These are phyloP conservation scores for Botrytis aclada DNA, from an alignment of 2,329 filamentous ascomycete genomes.

Conservation along the genomic window DNA sequence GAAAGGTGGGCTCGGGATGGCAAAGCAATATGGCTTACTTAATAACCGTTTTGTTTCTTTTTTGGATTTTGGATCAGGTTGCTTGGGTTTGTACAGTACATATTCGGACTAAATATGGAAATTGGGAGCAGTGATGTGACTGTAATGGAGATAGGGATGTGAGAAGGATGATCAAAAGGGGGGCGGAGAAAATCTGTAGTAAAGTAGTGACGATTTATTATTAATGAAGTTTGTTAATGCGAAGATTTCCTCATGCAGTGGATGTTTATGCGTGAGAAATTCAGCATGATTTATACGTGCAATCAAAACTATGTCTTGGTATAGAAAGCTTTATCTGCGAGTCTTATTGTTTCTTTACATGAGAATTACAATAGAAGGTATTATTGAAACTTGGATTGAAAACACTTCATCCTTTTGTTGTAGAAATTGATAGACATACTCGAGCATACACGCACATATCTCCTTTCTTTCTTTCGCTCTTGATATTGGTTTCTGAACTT, in stretches of 20 bases:
- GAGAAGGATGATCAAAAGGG: background rate
- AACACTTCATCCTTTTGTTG: too few relatives aligned
- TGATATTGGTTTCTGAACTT: too few relatives aligned
- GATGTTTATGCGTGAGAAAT: too few relatives aligned
- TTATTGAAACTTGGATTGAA: too few relatives aligned
- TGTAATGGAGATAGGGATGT: background rate
- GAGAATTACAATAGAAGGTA: too few relatives aligned
- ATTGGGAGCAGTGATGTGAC: background rate
- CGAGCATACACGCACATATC: too few relatives aligned
- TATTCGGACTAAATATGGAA: background rate
- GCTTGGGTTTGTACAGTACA: background rate
- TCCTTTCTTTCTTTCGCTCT: too few relatives aligned
- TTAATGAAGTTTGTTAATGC: background rate
- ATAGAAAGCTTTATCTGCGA: too few relatives aligned
- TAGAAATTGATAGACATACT: too few relatives aligned
- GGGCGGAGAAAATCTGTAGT: background rate
- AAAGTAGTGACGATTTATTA: background rate
- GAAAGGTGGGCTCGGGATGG: background rate
- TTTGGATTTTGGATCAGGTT: background rate
- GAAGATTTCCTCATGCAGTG: background rate
- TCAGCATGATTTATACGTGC: too few relatives aligned
- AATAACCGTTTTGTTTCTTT: background rate
- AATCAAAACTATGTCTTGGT: too few relatives aligned
- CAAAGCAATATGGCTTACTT: background rate
- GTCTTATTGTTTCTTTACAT: too few relatives aligned